phyloP scores from a whole-genome alignment of 2,329 filamentous ascomycete species.

The Nectriaceae sp. region DNA sequence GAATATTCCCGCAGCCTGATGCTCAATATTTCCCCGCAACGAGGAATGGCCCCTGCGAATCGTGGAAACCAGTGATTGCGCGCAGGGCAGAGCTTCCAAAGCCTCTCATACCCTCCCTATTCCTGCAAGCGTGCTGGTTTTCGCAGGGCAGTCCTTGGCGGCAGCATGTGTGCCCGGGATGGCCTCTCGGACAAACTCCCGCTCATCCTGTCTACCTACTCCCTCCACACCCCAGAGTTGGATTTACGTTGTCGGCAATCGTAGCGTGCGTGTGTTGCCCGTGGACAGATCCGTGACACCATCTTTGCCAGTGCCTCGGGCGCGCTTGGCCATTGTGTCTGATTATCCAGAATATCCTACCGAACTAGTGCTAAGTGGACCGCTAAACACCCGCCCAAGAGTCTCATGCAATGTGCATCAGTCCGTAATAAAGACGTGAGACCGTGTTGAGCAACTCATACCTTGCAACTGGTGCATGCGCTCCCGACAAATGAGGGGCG shows the following conservation, averaged over 20 bases:
- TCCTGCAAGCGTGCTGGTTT: constrained; percentile 3
- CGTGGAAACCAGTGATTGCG: too few relatives aligned
- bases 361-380: constrained; percentile 8
- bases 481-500: constrained; percentile 6
- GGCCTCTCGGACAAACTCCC: background rate
- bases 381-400: background rate
- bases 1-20: constrained; percentile 15
- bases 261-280: background rate
- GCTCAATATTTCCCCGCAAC: too few relatives aligned
- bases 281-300: constrained; percentile 9
- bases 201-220: too few relatives aligned
- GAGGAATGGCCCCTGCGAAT: too few relatives aligned
- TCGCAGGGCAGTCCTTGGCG: background rate
- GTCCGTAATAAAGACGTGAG: background rate
- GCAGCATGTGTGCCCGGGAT: background rate
- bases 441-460: background rate
- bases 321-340: constrained; percentile 8
- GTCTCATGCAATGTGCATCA: background rate
- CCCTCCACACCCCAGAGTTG: constrained; percentile 2
- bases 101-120: background rate
- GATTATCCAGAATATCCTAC: constrained; percentile 12
- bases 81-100: background rate
- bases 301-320: background rate
- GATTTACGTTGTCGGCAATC: constrained; percentile 8
- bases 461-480: background rate